Percentiles rank a stretch among this genome's conserved stretches.
Conservation (phyloP, 352 stramenopile species). For the Phytophthora sp. region DNA sequence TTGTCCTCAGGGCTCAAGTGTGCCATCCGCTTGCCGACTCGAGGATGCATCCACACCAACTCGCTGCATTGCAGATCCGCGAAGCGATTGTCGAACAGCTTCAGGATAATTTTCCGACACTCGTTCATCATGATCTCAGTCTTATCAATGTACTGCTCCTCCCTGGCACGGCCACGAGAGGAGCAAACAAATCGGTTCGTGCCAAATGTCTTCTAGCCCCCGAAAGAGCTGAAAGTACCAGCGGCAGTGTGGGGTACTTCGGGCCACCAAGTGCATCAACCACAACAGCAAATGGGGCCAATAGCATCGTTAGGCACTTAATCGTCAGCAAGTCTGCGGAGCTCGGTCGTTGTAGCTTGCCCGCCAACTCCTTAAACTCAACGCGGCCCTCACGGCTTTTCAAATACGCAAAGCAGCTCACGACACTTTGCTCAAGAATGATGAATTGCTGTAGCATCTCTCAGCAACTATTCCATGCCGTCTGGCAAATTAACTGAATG, state of each 20-base stretch:
- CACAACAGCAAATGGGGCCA: slow-evolving; percentile 4
- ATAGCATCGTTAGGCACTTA: slow-evolving; percentile 1
- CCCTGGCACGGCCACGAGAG: neutral
- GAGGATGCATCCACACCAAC: neutral
- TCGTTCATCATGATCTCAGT: slow-evolving; percentile 26
- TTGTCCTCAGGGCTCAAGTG: slow-evolving; percentile 6
- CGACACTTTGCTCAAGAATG: too few species aligned
- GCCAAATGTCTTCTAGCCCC: slow-evolving; percentile 3
- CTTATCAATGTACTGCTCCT: slow-evolving; percentile 3
- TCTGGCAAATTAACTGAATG: too few species aligned
- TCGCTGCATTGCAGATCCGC: slow-evolving; percentile 1
- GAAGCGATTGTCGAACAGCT: slow-evolving; percentile 12
- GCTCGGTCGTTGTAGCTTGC: slow-evolving; percentile 3
- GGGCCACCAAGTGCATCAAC: neutral
- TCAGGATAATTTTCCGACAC: neutral
- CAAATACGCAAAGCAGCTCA: too few species aligned
- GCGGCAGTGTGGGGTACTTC: slow-evolving; percentile 14
- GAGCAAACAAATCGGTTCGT: slow-evolving; percentile 13
- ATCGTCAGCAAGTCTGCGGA: slow-evolving; percentile 9
- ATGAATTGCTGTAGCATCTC: too few species aligned
- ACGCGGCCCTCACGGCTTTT: neutral
- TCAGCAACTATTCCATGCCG: too few species aligned
- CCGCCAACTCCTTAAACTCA: slow-evolving; percentile 10
- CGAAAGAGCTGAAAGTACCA: slow-evolving; percentile 5
- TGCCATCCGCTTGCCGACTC: slow-evolving; percentile 8